Evolutionary conservation across 2,329 filamentous ascomycete species (phyloP), one percentile per base, ranked within the genome.

Genomic region (Paecilomyces dactylethromorphus): DNA sequence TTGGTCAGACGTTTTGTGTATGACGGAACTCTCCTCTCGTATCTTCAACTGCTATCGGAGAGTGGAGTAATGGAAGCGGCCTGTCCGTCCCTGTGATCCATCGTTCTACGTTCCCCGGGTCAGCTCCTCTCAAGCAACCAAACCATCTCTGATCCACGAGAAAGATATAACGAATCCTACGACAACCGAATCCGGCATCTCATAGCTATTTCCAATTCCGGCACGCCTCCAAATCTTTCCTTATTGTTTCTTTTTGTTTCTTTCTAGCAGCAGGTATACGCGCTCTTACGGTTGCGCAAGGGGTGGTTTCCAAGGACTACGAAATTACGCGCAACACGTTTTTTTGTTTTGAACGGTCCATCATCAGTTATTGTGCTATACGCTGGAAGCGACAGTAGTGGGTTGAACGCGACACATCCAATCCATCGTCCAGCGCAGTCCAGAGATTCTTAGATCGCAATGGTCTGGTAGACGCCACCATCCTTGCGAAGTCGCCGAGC

Each of bases 1-100:
- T 65, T 68, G 66, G 64, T 66, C 64, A 65, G 63, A 63, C 60
- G 64, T 66, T 63, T 64, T 64, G 64, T 64, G 62, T 60, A 65
- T 61, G 60, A 60, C 64, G 58, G 60, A 52, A 33, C 52, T 56
- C 58, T 53, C 31, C 50, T 61, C 59, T 54, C 55, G 57, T 60
- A 24, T 24, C 50, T 52, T 52, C 26, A 24, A 26, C 50, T 29
- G 50, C 18, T 52, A 52, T 29, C 39, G 15, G 6, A 52, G 50
- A 13, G 21, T 21, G 22, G 50, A 52, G 50, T 10, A 52, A 52
- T 52, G 50, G 12, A 15, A 5, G 18, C 22, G 21, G 21, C 10
- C 21, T 18, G 35, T 13, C 35, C n/a, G 35, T 52, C 50, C 10
- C 21, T 10, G 50, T 52, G 50, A 52, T 52, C 49, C 24, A 52